Evolutionary conservation across 2,329 filamentous ascomycete genomes (phyloP).

Genomic region (Diaporthe sp.): DNA sequence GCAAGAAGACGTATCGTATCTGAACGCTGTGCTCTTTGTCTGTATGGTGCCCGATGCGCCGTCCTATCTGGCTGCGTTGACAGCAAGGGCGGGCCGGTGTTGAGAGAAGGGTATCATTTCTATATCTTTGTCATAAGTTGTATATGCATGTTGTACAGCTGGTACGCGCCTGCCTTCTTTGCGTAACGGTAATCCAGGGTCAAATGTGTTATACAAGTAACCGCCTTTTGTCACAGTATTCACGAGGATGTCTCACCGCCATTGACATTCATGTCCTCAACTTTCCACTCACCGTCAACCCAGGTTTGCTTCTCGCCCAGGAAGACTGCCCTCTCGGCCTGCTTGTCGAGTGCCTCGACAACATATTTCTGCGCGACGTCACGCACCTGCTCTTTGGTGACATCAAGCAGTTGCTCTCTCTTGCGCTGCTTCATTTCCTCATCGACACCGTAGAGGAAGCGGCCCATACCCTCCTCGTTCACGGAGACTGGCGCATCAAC

Average conservation of each 20-base stretch:
- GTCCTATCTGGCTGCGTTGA: background rate
- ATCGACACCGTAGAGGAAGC: constrained; percentile 87
- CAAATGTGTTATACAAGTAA: background rate
- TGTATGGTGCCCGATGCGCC: constrained; percentile 8
- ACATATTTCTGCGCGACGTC: constrained; percentile 86
- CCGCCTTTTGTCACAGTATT: background rate
- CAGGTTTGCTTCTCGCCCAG: constrained; percentile 88
- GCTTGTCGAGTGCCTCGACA: constrained; percentile 74
- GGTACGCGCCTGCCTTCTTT: background rate
- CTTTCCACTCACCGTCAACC: constrained; percentile 80
- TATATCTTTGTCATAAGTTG: constrained; percentile 33
- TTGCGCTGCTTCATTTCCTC: constrained; percentile 90
- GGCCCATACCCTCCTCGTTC: constrained; percentile 87
- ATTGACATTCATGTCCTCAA: constrained; percentile 80
- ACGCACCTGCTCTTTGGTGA: constrained; percentile 84
- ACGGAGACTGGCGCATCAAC: constrained; percentile 92
- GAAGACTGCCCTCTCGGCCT: constrained; percentile 76
- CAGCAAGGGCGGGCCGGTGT: background rate
- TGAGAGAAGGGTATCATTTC: constrained; percentile 43
- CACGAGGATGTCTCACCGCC: constrained; percentile 51
- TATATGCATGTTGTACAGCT: constrained; percentile 33
- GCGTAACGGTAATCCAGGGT: background rate
- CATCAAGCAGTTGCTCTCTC: constrained; percentile 88
- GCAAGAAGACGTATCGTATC: constrained; percentile 76
- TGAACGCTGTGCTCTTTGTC: constrained; percentile 61